These are phyloP conservation scores for Xylaria sp. DNA, from an alignment of 2,329 filamentous ascomycete species.

Conservation along the genomic window DNA sequence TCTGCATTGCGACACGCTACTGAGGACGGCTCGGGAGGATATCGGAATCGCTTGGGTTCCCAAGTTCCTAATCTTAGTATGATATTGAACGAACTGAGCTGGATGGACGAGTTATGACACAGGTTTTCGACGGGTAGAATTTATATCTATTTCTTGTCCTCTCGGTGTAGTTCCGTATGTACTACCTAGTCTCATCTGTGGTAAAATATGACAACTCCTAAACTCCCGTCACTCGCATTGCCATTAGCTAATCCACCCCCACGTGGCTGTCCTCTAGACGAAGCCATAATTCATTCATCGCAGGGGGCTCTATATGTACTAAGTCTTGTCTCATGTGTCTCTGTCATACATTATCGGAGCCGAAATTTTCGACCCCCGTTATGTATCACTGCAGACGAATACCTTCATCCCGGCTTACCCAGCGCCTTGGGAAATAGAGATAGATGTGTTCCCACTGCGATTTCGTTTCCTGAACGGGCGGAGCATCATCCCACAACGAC, in stretches of 20 bases:
- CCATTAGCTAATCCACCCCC: constrained; percentile 28
- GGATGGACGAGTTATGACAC: not conserved
- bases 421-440: constrained; percentile 38
- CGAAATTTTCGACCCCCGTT: not conserved
- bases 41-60: not conserved
- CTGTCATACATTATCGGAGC: constrained; percentile 12
- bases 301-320: constrained; percentile 15
- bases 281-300: constrained; percentile 36
- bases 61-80: too few species aligned
- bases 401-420: constrained; percentile 23
- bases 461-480: constrained; percentile 31
- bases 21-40: not conserved
- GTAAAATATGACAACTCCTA: constrained; percentile 13
- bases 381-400: constrained; percentile 7
- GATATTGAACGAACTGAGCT: not conserved
- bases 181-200: not conserved
- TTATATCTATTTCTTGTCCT: constrained; percentile 11
- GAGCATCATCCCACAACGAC: constrained; percentile 40
- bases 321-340: constrained; percentile 18
- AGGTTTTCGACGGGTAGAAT: constrained; percentile 8
- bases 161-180: not conserved
- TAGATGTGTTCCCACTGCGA: constrained; percentile 38
- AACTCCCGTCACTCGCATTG: constrained; percentile 25
- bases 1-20: constrained; percentile 30
- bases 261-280: constrained; percentile 47